Conservation (phyloP, 768 basidiomycete genomes). For the Termitomyces titanicus region DNA sequence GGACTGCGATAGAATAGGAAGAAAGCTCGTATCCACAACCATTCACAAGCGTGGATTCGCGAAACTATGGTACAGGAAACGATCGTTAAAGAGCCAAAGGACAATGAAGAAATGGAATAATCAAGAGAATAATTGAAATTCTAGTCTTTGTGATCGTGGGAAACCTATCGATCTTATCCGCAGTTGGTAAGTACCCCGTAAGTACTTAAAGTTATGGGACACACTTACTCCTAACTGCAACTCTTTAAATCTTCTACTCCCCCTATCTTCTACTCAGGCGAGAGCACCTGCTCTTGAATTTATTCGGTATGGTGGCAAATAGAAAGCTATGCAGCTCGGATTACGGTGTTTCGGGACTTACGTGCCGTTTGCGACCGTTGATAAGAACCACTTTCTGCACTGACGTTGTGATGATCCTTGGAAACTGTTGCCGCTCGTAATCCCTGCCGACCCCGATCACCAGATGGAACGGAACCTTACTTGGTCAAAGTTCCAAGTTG, state of each 20-base stretch:
- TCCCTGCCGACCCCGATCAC: neutral
- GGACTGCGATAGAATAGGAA: conserved; percentile 47
- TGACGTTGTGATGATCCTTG: neutral
- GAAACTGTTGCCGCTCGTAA: neutral
- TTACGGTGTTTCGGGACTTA: neutral
- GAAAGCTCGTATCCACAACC: conserved; percentile 37
- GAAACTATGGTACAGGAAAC: neutral
- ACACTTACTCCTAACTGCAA: no score
- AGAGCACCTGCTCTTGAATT: no score
- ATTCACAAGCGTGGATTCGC: conserved; percentile 2
- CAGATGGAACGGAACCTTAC: no score
- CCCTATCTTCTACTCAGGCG: no score
- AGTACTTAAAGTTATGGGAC: no score
- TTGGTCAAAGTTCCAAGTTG: no score
- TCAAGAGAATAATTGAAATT: neutral
- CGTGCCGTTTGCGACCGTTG: neutral
- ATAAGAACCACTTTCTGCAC: neutral
- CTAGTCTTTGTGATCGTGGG: conserved; percentile 2
- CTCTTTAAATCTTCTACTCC: no score
- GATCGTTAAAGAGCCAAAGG: neutral
- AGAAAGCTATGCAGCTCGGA: neutral
- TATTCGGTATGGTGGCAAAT: no score
- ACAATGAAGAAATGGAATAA: neutral
- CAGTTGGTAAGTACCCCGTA: no score
- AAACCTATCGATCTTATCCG: neutral